A percentile compares a stretch with the other conserved stretches of the same genome.
phyloP scores from a whole-genome alignment of 2,329 filamentous ascomycete genomes.

The Pseudogymnoascus sp. region DNA sequence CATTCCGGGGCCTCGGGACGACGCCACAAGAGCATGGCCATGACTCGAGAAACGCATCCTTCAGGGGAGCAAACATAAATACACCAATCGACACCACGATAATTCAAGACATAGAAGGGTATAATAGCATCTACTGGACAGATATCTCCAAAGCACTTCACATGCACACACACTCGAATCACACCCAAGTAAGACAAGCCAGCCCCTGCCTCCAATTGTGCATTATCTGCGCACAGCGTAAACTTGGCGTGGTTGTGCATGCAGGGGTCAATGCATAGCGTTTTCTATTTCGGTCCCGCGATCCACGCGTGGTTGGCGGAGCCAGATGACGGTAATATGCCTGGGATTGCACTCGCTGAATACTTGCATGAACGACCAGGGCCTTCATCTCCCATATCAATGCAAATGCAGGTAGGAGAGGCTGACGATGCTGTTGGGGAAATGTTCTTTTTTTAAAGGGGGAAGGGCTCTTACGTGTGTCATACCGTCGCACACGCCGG shows the following conservation, averaged over 20 bases:
- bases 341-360: neutral
- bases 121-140: neutral
- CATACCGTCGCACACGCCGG: neutral
- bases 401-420: constrained; percentile 29
- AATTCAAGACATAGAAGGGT: neutral
- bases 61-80: neutral
- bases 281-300: neutral
- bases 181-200: neutral
- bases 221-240: neutral
- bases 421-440: neutral
- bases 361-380: constrained; percentile 19
- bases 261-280: neutral
- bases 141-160: neutral
- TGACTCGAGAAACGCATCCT: neutral
- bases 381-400: constrained; percentile 33
- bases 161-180: neutral
- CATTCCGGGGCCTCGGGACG: neutral
- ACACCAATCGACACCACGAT: neutral
- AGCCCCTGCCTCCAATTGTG: neutral
- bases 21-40: neutral
- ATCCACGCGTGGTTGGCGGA: neutral
- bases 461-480: neutral
- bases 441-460: neutral
- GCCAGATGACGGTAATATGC: neutral
- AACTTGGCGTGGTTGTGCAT: neutral